phyloP scores from a whole-genome alignment of 208 protist species.

The Jaenimonas drosophilae region DNA sequence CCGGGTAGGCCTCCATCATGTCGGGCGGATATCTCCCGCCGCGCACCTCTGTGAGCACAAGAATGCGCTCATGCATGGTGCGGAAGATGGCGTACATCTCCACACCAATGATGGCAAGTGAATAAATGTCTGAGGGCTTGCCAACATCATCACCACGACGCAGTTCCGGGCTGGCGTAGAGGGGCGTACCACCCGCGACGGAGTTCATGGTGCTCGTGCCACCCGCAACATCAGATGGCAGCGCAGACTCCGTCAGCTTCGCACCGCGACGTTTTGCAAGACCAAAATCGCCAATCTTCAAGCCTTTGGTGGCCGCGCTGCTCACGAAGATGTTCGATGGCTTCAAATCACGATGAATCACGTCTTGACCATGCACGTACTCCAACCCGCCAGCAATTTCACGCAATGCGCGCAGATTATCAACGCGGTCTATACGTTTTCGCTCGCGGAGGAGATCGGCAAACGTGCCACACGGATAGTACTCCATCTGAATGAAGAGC shows the following conservation, averaged over 20 bases:
- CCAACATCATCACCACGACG: constrained; percentile 22
- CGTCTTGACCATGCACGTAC: constrained; percentile 64
- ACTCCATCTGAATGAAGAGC: constrained; percentile 87
- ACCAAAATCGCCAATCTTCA: constrained; percentile 87
- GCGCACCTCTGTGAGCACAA: constrained; percentile 43
- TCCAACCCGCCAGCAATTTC: constrained; percentile 51
- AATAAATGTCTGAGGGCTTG: constrained; percentile 67
- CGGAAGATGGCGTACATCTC: constrained; percentile 70
- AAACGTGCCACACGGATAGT: constrained; percentile 62
- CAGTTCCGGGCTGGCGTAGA: constrained; percentile 83
- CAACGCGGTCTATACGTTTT: constrained; percentile 31
- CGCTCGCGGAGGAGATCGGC: constrained; percentile 47
- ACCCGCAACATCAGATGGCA: constrained; percentile 14
- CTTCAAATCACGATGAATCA: constrained; percentile 80
- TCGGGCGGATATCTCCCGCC: constrained; percentile 23
- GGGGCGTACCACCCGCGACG: constrained; percentile 38
- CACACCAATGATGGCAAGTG: constrained; percentile 65
- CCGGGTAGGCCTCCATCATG: constrained; percentile 17
- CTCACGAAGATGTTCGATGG: constrained; percentile 81
- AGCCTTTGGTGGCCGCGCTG: constrained; percentile 11
- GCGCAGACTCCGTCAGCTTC: not conserved
- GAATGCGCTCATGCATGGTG: constrained; percentile 63
- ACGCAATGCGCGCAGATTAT: constrained; percentile 53
- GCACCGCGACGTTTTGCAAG: constrained; percentile 39
- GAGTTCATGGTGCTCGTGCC: constrained; percentile 49